Base-by-base conservation (phyloP, 2,329 filamentous ascomycete species). In the Botrytis paeoniae region DNA sequence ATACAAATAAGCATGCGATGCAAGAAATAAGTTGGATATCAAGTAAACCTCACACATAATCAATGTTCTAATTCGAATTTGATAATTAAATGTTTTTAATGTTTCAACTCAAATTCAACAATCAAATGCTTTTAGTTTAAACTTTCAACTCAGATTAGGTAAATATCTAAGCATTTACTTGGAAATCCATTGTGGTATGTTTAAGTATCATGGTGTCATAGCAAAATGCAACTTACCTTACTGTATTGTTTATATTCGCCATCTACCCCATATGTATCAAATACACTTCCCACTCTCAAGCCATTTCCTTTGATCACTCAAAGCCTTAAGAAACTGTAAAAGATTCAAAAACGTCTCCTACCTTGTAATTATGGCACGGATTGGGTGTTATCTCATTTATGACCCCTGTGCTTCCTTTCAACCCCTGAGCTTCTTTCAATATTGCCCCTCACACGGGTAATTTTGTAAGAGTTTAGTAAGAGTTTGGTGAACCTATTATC, bases 381-480 rank as follows among this genome's bases (percentile, higher is more conserved):
- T 45, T 32, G n/a, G n/a, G 61, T 4, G 16, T 32, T 20, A 25
- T 64, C 39, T 64, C 61, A 64, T 64, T 64, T 45, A 39, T 45
- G n/a, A 43, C 39, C 61, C 61, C 61, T 64, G 39, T 22, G 61
- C 18, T 10, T 45, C 32, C 32, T 43, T 63, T 12, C 16, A 20
- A 63, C n/a, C 61, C 61, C 61, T 64, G 39, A 32, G 61, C n/a
- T 45, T 45, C 37, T 45, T 63, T 20, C 29, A 41, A 63, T 43
- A 43, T 66, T 66, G 63, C 63, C 63, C 63, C 63, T 66, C 60
- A n/a, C 60, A 39, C 35, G 37, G 60, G 37, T n/a, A n/a, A 39
- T 62, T 62, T 18, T 39, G 60, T 5, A 4, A 16, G 51, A 57
- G n/a, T 29, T 29, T 57, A n/a, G 60, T 5, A 4, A 16, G 51